Evolutionary conservation across 2,329 filamentous ascomycete genomes (phyloP).

Genomic region (Septoria petroselini): DNA sequence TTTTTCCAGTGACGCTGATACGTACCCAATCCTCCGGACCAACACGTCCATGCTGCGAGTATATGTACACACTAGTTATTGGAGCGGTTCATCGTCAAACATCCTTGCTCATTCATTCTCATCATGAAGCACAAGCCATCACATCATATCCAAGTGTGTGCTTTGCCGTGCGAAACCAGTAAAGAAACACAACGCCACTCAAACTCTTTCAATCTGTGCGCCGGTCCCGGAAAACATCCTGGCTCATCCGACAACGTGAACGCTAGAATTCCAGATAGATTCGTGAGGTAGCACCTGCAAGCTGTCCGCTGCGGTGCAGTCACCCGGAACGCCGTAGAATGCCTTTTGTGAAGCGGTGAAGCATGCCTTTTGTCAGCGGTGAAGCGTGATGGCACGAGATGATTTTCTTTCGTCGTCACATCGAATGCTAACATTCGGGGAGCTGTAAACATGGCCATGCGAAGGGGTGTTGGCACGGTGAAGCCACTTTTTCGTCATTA

Average conservation of each 20-base stretch:
- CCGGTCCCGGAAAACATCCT: slow-evolving; percentile 1
- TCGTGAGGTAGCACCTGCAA: not conserved
- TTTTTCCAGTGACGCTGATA: slow-evolving; percentile 1
- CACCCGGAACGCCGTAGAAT: not conserved
- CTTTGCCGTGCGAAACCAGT: slow-evolving; percentile 3
- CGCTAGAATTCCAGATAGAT: slow-evolving; percentile 4
- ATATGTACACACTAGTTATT: slow-evolving; percentile 8
- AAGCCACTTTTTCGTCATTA: not conserved
- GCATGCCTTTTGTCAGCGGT: not conserved
- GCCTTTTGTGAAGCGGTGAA: not conserved
- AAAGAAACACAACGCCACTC: slow-evolving; percentile 4
- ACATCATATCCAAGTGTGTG: slow-evolving; percentile 2
- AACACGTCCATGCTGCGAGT: slow-evolving; percentile 1
- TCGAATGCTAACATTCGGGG: not conserved
- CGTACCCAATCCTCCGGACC: slow-evolving; percentile 9
- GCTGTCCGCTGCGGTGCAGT: not conserved
- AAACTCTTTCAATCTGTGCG: not conserved
- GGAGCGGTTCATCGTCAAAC: slow-evolving; percentile 1
- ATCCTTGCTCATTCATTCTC: slow-evolving; percentile 10
- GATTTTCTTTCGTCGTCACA: not conserved
- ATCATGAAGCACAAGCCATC: slow-evolving; percentile 2
- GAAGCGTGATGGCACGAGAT: not conserved
- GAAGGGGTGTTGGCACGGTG: not conserved
- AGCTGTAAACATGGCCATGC: not conserved
- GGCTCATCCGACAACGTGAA: slow-evolving; percentile 8